Evolutionary conservation across 164 flowering plant species (phyloP).

Genomic region (Piper longum): DNA sequence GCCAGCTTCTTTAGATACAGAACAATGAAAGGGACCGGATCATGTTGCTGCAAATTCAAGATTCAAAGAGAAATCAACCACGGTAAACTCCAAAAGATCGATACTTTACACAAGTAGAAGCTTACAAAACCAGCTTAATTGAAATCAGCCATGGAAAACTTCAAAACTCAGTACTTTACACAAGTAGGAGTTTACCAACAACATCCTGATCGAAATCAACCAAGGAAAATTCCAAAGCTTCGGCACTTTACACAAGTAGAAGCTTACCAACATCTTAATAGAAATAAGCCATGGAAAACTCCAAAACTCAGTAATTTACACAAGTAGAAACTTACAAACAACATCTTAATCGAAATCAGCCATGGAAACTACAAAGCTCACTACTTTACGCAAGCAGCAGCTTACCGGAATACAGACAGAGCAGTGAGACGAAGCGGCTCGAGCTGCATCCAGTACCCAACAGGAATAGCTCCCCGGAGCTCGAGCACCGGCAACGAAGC

Average conservation of each 20-base stretch:
- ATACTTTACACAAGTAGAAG: background rate
- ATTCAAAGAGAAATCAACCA: background rate
- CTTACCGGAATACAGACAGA: conserved; percentile 60
- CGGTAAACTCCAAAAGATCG: background rate
- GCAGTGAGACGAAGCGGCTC: conserved; percentile 51
- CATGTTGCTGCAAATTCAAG: conserved; percentile 60
- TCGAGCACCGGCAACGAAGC: conserved; percentile 90
- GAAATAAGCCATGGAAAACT: too few species aligned
- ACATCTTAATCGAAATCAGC: too few species aligned
- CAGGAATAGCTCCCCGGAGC: conserved; percentile 98
- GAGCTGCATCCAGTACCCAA: conserved; percentile 98
- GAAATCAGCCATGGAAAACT: too few species aligned
- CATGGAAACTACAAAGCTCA: too few species aligned
- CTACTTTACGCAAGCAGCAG: background rate
- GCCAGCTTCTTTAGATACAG: conserved; percentile 72
- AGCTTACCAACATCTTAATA: background rate
- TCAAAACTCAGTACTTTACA: too few species aligned
- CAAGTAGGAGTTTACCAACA: too few species aligned
- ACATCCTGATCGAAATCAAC: background rate
- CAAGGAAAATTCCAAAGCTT: background rate
- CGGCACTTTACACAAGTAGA: background rate
- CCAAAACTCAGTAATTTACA: too few species aligned
- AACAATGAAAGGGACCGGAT: conserved; percentile 79
- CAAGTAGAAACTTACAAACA: too few species aligned
- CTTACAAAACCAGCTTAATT: too few species aligned